Evolutionary conservation across 306 rosid species (phyloP).

Genomic region (Malus fusca): DNA sequence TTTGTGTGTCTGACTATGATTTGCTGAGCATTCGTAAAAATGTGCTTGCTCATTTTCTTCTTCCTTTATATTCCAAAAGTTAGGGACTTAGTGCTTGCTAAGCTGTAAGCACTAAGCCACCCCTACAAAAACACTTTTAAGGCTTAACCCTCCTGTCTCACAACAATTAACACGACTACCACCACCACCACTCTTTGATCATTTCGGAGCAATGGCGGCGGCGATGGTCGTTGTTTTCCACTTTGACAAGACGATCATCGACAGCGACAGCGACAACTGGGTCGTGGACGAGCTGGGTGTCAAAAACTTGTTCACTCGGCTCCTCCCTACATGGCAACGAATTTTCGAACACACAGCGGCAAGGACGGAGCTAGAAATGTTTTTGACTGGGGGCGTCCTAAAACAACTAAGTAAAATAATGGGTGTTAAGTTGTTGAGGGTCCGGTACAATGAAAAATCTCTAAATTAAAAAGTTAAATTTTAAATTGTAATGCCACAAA

Average conservation of each 20-base stretch:
- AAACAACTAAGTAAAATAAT: too few species aligned
- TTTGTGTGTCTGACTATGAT: too few species aligned
- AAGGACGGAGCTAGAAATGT: too few species aligned
- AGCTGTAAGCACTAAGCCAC: background rate
- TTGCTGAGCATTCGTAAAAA: background rate
- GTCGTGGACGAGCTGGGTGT: slow-evolving; percentile 43
- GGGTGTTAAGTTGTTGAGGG: too few species aligned
- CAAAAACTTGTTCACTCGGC: slow-evolving; percentile 42
- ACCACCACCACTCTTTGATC: background rate
- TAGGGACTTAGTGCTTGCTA: background rate
- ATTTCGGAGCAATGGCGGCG: background rate
- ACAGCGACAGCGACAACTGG: slow-evolving; percentile 72
- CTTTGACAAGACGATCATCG: slow-evolving; percentile 61
- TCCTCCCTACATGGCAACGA: slow-evolving; percentile 23
- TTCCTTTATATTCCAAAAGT: background rate
- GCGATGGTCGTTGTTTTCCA: slow-evolving; percentile 39
- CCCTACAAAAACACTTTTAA: background rate
- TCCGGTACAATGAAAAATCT: too few species aligned
- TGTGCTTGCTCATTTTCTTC: background rate
- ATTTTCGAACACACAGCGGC: too few species aligned
- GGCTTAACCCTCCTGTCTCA: background rate
- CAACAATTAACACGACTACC: background rate
- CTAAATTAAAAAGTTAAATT: too few species aligned
- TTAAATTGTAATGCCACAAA: too few species aligned
- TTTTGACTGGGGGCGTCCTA: too few species aligned